Conservation (phyloP, 768 basidiomycete species). For the Russula abietina region DNA sequence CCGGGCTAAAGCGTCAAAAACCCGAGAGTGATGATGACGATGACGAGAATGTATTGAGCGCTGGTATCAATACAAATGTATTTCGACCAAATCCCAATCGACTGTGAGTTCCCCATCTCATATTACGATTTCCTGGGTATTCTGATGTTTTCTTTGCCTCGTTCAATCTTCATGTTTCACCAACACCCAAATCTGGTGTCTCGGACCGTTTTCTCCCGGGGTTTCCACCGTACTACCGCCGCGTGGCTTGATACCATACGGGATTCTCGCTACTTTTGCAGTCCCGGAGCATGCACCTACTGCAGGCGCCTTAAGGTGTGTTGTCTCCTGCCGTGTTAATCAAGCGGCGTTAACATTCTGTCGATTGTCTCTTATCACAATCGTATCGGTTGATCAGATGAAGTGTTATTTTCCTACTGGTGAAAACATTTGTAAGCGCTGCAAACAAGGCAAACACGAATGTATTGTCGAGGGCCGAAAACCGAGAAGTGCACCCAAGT, state of each 20-base stretch:
- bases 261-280: conserved; percentile 29
- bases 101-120: conserved; percentile 13
- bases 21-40: conserved; percentile 16
- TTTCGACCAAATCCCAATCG: conserved; percentile 16
- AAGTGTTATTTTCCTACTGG: conserved; percentile 75
- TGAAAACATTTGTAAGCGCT: conserved; percentile 73
- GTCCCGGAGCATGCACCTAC: conserved; percentile 77
- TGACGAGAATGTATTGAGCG: background rate
- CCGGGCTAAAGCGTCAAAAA: conserved; percentile 9
- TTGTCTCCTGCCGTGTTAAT: conserved; percentile 13
- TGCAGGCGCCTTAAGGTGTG: conserved; percentile 85
- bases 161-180: background rate
- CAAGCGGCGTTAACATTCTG: conserved; percentile 3
- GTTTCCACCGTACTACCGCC: conserved; percentile 6
- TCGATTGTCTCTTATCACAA: background rate
- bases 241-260: conserved; percentile 36
- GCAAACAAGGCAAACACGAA: conserved; percentile 62
- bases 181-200: background rate
- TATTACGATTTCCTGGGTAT: background rate
- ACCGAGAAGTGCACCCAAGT: conserved; percentile 76
- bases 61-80: background rate
- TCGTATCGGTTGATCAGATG: conserved; percentile 47
- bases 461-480: conserved; percentile 83
- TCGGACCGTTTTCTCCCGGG: conserved; percentile 13
- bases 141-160: background rate